Evolutionary conservation across 768 basidiomycete species (phyloP), one percentile per base, ranked within the genome.

Genomic region (Pleurotus giganteus): DNA sequence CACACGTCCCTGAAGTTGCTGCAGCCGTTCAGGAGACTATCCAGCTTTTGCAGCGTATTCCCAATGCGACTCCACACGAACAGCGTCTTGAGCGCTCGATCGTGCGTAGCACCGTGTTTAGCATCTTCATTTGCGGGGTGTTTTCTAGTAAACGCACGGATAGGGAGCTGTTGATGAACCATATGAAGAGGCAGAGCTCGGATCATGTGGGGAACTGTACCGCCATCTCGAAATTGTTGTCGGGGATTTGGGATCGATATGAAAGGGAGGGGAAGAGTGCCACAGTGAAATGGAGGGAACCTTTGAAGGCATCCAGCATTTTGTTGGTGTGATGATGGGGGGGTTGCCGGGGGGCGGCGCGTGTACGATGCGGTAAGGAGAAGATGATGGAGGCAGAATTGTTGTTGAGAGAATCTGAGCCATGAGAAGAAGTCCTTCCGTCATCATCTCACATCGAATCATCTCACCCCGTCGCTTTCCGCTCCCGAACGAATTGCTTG

Each of bases 51-150:
- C 66, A 58, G 60, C 61, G 56, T 13, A 74, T 77, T 56, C 74
- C 69, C n/a, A 34, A n/a, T 28, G 65, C 61, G 46, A 64, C 27
- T 58, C 21, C 24, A 42, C 26, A 47, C 39, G 36, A 60, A 60
- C n/a, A 66, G 60, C 41, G 70, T 74, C 37, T 71, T 76, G 44
- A 51, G n/a, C 76, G 77, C 39, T 75, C 79, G 12, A 85, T 91
- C 24, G 79, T 90, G 54, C 77, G 89, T 34, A 89, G 85, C 69
- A 89, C 89, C 24, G 88, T 91, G 60, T 90, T 91, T 61, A 80
- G 82, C 42, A 83, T 89, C 56, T 90, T 85, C 63, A 78, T 93
- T 49, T 82, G 82, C 57, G 89, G 89, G 1, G 83, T 79, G 59
- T 77, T 91, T 49, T 84, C 86, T 57, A 82, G 85, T 64, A 71